Conservation (phyloP, 495 filamentous ascomycete species). For the Talaromyces adpressus region DNA sequence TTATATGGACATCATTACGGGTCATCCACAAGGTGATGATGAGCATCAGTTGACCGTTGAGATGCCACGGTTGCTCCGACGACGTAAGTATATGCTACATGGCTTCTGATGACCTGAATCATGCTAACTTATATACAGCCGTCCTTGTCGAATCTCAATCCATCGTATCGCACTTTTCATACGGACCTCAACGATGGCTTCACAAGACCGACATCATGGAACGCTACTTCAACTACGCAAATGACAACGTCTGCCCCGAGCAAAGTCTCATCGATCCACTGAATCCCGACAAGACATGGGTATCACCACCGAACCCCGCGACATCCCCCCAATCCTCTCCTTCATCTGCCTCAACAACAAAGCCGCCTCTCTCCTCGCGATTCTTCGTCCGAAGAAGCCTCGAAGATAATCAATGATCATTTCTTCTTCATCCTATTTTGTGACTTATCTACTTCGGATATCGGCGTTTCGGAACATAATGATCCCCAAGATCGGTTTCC, state of each 20-base stretch:
- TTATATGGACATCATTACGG: slow-evolving; percentile 11
- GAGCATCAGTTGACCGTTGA: slow-evolving; percentile 10
- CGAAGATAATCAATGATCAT: not conserved
- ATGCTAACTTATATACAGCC: not conserved
- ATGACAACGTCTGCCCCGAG: slow-evolving; percentile 7
- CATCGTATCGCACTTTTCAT: slow-evolving; percentile 7
- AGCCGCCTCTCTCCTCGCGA: not conserved
- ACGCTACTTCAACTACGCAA: slow-evolving; percentile 10
- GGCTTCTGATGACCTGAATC: not conserved
- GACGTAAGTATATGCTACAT: not conserved
- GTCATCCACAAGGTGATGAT: slow-evolving; percentile 6
- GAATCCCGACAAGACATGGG: slow-evolving; percentile 1
- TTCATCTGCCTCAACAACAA: not conserved
- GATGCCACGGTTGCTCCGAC: slow-evolving; percentile 2
- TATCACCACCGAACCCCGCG: not conserved
- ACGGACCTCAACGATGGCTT: slow-evolving; percentile 4
- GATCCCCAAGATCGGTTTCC: not conserved
- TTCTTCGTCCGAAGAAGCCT: not conserved
- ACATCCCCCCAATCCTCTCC: not conserved
- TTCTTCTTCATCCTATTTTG: not conserved
- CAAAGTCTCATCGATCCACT: slow-evolving; percentile 3
- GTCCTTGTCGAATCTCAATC: slow-evolving; percentile 9
- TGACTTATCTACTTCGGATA: not conserved
- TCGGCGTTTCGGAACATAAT: not conserved
- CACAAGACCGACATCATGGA: slow-evolving; percentile 9